Percentiles rank a stretch among this genome's conserved stretches.
phyloP scores from a whole-genome alignment of 352 stramenopile species.

The Phytophthora cactorum region DNA sequence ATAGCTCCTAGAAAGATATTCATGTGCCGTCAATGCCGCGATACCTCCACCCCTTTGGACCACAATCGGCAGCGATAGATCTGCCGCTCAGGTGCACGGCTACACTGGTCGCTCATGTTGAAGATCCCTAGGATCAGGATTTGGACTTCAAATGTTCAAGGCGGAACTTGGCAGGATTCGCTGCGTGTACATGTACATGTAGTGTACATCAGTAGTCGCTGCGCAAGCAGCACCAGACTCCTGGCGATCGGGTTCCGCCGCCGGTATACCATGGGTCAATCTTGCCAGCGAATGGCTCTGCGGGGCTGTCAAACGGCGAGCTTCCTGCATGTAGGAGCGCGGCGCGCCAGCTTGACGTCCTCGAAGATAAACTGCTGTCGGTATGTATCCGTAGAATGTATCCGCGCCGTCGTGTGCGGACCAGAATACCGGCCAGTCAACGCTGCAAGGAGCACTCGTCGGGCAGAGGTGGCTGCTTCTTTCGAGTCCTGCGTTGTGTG shows the following conservation, averaged over 20 bases:
- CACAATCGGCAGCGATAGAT: neutral
- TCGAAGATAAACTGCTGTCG: constrained; percentile 20
- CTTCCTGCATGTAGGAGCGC: constrained; percentile 19
- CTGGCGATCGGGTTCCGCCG: neutral
- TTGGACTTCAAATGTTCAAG: neutral
- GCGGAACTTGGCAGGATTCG: neutral
- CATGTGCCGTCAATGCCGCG: too few species aligned
- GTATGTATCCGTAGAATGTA: constrained; percentile 24
- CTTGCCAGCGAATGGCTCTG: constrained; percentile 9
- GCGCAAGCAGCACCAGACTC: neutral
- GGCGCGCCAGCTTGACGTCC: neutral
- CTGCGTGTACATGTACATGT: neutral
- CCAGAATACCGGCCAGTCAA: constrained; percentile 8
- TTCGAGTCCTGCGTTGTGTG: constrained; percentile 6
- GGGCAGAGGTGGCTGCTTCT: constrained; percentile 4
- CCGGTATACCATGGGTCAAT: neutral
- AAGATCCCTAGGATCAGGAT: constrained; percentile 10
- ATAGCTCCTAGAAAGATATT: too few species aligned
- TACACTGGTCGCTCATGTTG: constrained; percentile 12
- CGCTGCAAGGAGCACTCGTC: neutral
- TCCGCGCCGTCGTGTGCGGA: constrained; percentile 1
- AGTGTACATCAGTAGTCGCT: constrained; percentile 2
- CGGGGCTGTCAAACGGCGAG: constrained; percentile 22
- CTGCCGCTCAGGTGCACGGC: neutral
- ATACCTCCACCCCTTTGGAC: too few species aligned